phyloP scores from a whole-genome alignment of 2,329 filamentous ascomycete genomes.

The Colletotrichum zoysiae region DNA sequence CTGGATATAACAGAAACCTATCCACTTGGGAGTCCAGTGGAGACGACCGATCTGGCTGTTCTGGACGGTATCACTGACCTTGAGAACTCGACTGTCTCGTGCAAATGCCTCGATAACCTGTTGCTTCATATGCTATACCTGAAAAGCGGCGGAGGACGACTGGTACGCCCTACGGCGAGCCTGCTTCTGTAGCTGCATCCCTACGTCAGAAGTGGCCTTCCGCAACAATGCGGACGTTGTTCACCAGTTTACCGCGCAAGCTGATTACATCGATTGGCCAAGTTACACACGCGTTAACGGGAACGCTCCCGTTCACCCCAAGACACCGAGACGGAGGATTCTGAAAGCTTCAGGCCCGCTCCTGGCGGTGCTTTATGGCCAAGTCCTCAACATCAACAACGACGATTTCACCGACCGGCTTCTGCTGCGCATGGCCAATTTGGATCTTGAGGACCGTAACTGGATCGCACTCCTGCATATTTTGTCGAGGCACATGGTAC shows the following conservation, averaged over 20 bases:
- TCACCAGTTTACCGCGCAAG: background rate
- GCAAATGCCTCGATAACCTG: slow-evolving; percentile 1
- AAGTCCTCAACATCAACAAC: background rate
- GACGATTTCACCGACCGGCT: slow-evolving; percentile 8
- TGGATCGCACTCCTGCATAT: slow-evolving; percentile 5
- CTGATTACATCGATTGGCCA: background rate
- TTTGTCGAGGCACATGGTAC: background rate
- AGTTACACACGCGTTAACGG: background rate
- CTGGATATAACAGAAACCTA: background rate
- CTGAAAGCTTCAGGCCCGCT: slow-evolving; percentile 16
- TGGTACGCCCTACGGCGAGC: slow-evolving; percentile 24
- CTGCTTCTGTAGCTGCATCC: slow-evolving; percentile 9
- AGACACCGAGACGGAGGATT: background rate
- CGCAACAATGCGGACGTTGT: background rate
- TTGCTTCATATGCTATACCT: slow-evolving; percentile 6
- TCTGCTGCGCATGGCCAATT: slow-evolving; percentile 4
- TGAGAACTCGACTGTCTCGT: slow-evolving; percentile 6
- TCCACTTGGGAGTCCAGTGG: background rate
- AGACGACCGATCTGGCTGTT: background rate
- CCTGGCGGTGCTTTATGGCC: slow-evolving; percentile 17
- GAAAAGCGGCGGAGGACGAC: slow-evolving; percentile 1
- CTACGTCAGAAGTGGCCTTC: slow-evolving; percentile 6
- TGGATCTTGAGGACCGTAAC: background rate
- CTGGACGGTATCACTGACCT: background rate
- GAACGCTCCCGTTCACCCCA: background rate